Percentiles rank a stretch among this genome's conserved stretches.
Evolutionary conservation across 163 green algal genomes (phyloP).

Genomic region (Scenedesmus sp.): DNA sequence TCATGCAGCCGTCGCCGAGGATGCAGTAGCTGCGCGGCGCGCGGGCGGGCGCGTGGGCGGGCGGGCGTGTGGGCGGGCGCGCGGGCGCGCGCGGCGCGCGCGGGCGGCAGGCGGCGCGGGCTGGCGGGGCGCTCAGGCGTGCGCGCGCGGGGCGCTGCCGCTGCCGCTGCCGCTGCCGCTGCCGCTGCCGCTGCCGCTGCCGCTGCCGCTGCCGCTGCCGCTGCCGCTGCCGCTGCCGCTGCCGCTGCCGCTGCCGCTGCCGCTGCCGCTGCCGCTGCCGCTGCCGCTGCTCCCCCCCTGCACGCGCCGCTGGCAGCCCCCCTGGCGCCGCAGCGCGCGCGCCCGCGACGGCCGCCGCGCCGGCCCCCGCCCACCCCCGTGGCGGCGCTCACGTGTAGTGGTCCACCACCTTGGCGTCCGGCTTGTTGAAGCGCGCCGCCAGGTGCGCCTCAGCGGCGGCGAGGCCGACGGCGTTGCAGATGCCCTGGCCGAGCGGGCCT

Average conservation of each 20-base stretch:
- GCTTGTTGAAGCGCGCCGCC: constrained; percentile 99
- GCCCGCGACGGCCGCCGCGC: neutral
- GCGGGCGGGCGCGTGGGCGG: neutral
- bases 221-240: too few relatives aligned
- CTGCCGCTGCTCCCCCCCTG: too few relatives aligned
- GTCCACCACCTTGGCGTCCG: constrained; percentile 92
- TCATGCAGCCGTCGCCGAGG: constrained; percentile 99
- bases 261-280: too few relatives aligned
- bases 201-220: neutral
- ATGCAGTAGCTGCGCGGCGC: constrained; percentile 92
- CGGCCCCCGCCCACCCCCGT: neutral
- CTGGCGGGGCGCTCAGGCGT: neutral
- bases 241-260: too few relatives aligned
- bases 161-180: neutral
- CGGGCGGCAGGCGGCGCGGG: neutral
- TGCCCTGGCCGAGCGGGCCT: constrained; percentile 97
- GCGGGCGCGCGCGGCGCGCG: neutral
- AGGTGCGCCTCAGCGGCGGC: constrained; percentile 96
- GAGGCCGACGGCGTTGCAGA: constrained; percentile 98
- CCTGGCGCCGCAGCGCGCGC: neutral
- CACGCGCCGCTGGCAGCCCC: too few relatives aligned
- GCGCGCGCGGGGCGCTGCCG: too few relatives aligned
- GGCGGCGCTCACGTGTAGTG: constrained; percentile 93
- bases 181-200: neutral
- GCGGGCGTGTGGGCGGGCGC: too few relatives aligned